A percentile compares a stretch with the other conserved stretches of the same genome.
Evolutionary conservation across 805 yeast genomes (phyloP).

Genomic region (Metschnikowia reukaufii): DNA sequence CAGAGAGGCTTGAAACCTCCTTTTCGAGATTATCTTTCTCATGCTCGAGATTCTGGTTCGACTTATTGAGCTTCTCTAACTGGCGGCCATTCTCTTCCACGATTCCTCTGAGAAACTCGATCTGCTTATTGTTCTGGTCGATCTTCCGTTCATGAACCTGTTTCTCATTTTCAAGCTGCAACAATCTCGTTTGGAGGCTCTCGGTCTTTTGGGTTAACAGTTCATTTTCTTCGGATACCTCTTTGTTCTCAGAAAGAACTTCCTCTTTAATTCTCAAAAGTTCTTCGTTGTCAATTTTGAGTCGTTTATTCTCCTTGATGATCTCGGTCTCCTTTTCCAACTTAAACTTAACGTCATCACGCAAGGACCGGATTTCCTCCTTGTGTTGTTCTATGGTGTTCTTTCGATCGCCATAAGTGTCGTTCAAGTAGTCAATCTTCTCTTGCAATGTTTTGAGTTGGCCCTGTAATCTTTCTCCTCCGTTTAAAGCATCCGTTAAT

Average conservation of each 20-base stretch:
- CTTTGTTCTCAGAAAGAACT: constrained; percentile 33
- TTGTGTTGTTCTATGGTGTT: constrained; percentile 33
- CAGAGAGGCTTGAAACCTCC: constrained; percentile 28
- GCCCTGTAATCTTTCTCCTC: constrained; percentile 9
- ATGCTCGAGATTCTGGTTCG: constrained; percentile 27
- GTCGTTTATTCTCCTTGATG: constrained; percentile 60
- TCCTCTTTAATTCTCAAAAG: constrained; percentile 25
- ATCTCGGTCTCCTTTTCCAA: constrained; percentile 65
- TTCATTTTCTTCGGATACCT: constrained; percentile 44
- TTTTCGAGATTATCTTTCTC: constrained; percentile 32
- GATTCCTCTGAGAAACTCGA: constrained; percentile 54
- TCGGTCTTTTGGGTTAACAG: constrained; percentile 32
- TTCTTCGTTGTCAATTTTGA: constrained; percentile 60
- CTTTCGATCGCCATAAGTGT: constrained; percentile 26
- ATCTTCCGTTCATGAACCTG: constrained; percentile 38
- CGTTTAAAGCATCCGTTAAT: constrained; percentile 22
- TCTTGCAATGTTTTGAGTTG: constrained; percentile 25
- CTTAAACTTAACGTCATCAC: constrained; percentile 52
- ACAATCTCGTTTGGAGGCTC: constrained; percentile 28
- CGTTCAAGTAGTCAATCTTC: constrained; percentile 24
- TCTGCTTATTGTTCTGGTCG: constrained; percentile 44
- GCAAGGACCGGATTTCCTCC: constrained; percentile 54
- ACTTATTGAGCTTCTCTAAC: constrained; percentile 49
- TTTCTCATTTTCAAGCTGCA: constrained; percentile 35
- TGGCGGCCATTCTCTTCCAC: constrained; percentile 62